Base-by-base conservation (phyloP, 108 stramenopile genomes). In the Cyclotella kingstonii region DNA sequence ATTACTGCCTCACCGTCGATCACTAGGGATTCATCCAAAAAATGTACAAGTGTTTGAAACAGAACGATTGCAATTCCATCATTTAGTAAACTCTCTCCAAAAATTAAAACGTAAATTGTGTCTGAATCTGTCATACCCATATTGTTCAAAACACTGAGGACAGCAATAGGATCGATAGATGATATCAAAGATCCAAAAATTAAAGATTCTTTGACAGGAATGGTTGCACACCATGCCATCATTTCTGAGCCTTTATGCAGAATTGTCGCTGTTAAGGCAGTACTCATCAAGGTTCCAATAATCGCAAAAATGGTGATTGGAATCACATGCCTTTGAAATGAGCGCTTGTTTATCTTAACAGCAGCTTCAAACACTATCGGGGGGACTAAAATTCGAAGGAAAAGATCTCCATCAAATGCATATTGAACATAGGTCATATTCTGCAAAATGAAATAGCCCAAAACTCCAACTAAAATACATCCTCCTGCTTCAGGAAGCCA, bases 81-180 rank as follows among this genome's bases (percentile, higher is more conserved):
- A 64, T 96, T 98, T 54, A 98, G 67, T n/a, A 98, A 68, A 4
- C 79, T 73, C 76, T 98, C 97, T 6, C 97, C 97, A 73, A 98
- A 96, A 11, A 96, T 85, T 39, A 98, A 66, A 0, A 88, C 80
- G 58, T 90, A 96, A 19, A 95, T 54, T 2, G 90, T 85, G 52
- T 90, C 89, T 19, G 84, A 67, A 25, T 91, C 78, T 3, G 74
- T 73, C 48, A 95, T 71, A 29, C 89, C 89, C 45, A 95, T 82
- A 48, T 70, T 81, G 18, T 77, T 56, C 36, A 95, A 53, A 35
- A 95, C 83, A 56, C 86, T 83, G 23, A 95, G 66, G 1, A 86
- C 81, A 19, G 94, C 94, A 34, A 95, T 83, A 0, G 94, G 94
- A 62, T 95, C 94, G 49, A 95, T 89, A 23, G 89, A 90, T 7